Evolutionary conservation across 2,329 filamentous ascomycete genomes (phyloP).

Genomic region (Pseudocercospora fijiensis): DNA sequence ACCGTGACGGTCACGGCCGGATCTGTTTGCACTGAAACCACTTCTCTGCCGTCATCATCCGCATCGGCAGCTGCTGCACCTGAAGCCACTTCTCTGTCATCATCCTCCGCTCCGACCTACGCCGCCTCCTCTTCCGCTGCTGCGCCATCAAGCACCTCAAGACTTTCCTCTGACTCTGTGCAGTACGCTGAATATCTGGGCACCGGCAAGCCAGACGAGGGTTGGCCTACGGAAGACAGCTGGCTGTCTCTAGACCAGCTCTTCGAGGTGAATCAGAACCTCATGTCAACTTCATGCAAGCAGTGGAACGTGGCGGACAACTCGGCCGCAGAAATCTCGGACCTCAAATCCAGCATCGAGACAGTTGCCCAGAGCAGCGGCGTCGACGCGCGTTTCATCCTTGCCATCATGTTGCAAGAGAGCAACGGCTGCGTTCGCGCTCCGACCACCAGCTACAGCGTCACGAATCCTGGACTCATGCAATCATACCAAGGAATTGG

Average conservation of each 20-base stretch:
- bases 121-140: not conserved
- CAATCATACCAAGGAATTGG: constrained; percentile 44
- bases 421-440: constrained; percentile 47
- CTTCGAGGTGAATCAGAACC: constrained; percentile 35
- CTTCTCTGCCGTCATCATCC: not conserved
- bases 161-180: not conserved
- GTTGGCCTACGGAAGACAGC: constrained; percentile 23
- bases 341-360: constrained; percentile 41
- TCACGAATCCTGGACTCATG: constrained; percentile 49
- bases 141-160: not conserved
- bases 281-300: constrained; percentile 39
- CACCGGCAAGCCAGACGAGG: constrained; percentile 16
- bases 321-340: constrained; percentile 39
- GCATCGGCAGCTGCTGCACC: not conserved
- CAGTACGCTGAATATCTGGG: constrained; percentile 18
- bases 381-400: constrained; percentile 43
- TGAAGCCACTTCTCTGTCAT: not conserved
- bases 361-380: constrained; percentile 34
- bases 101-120: not conserved
- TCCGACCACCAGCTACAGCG: constrained; percentile 42
- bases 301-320: constrained; percentile 39
- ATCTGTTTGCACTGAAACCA: not conserved
- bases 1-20: not conserved
- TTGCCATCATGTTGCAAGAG: constrained; percentile 47
- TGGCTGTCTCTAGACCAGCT: constrained; percentile 27